Evolutionary conservation across 108 stramenopile species (phyloP), one percentile per base, ranked within the genome.

Genomic region (Phaeodactylum tricornutum): DNA sequence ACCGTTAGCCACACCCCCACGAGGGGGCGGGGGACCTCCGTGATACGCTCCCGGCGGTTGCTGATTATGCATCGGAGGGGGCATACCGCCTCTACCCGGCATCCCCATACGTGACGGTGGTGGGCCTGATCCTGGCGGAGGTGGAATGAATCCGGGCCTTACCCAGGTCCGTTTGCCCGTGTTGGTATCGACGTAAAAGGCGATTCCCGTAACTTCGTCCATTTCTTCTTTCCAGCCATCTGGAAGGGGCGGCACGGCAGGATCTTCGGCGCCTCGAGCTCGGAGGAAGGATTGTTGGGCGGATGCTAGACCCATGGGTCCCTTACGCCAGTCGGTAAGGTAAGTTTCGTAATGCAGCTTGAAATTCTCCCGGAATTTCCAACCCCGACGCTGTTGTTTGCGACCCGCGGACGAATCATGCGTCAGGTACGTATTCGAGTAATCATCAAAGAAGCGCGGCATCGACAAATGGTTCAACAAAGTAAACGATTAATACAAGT

Each of bases 381-480:
- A 92, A 22, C 90, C 90, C 9, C 90, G 80, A 27, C 90, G 72
- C 58, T 92, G 90, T 51, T 92, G 90, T 45, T 92, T 92, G 23
- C 89, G 60, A 4, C 90, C 90, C 6, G 90, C 90, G 4, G 85
- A 77, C 53, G 70, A 72, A 57, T 92, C 90, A 53, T 92, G 90
- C 4, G 90, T 92, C 51, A 92, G 63, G 57, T 85, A 92, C 19
- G 84, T 84, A 59, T 83, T 85, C 54, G 77, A 79, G 49, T 92
- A 92, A 56, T 92, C 90, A 61, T 92, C 90, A 66, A 85, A 92
- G 70, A 92, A 92, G 12, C 90, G 75, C 22, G 90, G 90, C 90
- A 92, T 92, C 5, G n/a, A n/a, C n/a, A n/a, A n/a, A n/a, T n/a
- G n/a, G n/a, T n/a, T n/a, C n/a, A n/a, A n/a, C n/a, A n/a, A n/a